phyloP scores from a whole-genome alignment of 2,329 filamentous ascomycete genomes.

The Cordyceps cateniannulata region DNA sequence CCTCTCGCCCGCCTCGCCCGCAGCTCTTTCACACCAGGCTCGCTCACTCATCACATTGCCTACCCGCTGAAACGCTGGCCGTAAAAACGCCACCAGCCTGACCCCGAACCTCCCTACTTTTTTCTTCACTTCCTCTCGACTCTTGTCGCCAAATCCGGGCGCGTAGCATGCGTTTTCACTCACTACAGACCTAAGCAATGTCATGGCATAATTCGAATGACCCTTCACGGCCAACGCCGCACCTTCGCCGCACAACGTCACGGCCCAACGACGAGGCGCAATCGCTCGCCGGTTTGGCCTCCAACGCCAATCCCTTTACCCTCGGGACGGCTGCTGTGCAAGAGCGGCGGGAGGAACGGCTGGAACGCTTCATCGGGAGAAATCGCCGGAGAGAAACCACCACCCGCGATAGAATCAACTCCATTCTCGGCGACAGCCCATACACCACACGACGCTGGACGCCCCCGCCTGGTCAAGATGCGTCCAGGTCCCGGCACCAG shows the following conservation, averaged over 20 bases:
- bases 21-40: background rate
- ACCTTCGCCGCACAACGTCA: background rate
- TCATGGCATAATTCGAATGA: constrained; percentile 9
- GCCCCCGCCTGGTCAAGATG: background rate
- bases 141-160: background rate
- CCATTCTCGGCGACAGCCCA: constrained; percentile 6
- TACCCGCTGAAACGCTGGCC: background rate
- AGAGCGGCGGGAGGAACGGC: background rate
- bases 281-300: background rate
- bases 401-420: constrained; percentile 2
- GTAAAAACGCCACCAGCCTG: background rate
- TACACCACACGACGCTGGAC: constrained; percentile 11
- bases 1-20: background rate
- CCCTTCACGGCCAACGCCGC: background rate
- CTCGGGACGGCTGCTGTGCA: background rate
- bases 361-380: no score
- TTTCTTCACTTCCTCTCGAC: background rate
- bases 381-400: background rate
- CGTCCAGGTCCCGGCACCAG: background rate
- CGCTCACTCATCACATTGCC: constrained; percentile 1
- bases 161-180: background rate
- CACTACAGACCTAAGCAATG: background rate
- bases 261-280: background rate
- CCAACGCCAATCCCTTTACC: background rate
- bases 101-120: background rate